Base-by-base conservation (phyloP, 257 asterid species). In the Gentiana straminea region DNA sequence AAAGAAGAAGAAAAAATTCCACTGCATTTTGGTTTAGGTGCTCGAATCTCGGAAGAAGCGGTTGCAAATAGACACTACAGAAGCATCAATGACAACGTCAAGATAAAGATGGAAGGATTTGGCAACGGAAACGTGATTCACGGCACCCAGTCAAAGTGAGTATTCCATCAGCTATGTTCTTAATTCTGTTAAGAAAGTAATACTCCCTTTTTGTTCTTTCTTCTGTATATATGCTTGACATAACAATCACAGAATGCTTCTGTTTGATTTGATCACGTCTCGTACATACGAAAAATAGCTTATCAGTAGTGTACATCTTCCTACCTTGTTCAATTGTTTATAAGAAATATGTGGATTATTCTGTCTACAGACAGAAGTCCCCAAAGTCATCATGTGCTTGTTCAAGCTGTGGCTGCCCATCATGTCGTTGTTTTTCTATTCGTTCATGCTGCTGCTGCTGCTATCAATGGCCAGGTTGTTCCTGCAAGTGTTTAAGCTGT, bases 291-390 rank as follows among this genome's bases (percentile, higher is more conserved):
- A n/a, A 13, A 46, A 49, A 60, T 41, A 5, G 10, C 33, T 11
- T 44, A 7, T 6, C 2, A 1, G 35, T 3, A 38, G 37, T 38
- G 44, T 43, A 49, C 34, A 60, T 24, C 51, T 24, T 33, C 15
- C 35, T 35, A 37, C 32, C 8, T 35, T 52, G 33, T 43, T 13
- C 35, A n/a, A n/a, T 12, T 36, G 35, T 13, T 38, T 13, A 53
- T 64, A 59, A 60, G 15, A 56, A 49, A 56, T 35, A 60, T 44
- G 12, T 37, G n/a, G n/a, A 50, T 34, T 32, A 35, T 51, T 63
- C 4, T 57, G 63, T n/a, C 57, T 77, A 57, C 80, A 84, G 89
- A 64, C 75, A 74, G 68, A 73, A 72, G 55, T 49, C 71, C 43
- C 67, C 83, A 4, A 33, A 46, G 66, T 54, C 71, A 61, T 34